Conservation (phyloP, 805 yeast species). For the Brettanomyces sp. region DNA sequence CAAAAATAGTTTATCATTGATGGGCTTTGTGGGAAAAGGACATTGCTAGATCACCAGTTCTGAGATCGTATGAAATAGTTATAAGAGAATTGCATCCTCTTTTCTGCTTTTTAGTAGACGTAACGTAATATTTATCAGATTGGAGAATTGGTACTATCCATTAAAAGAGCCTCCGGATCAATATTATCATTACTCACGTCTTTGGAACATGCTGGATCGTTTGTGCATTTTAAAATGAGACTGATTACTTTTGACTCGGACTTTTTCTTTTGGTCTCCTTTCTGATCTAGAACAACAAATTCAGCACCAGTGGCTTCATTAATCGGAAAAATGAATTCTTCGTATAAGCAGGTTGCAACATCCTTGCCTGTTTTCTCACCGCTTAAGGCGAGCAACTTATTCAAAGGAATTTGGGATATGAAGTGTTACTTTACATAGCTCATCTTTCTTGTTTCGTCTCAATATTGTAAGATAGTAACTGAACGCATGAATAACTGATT, state of each 20-base stretch:
- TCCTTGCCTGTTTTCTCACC: slow-evolving; percentile 9
- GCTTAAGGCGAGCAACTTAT: slow-evolving; percentile 12
- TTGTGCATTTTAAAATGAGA: slow-evolving; percentile 11
- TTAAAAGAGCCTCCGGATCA: slow-evolving; percentile 14
- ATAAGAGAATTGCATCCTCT: slow-evolving; percentile 20
- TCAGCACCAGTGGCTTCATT: slow-evolving; percentile 22
- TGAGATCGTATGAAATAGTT: slow-evolving; percentile 18
- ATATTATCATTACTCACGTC: slow-evolving; percentile 6
- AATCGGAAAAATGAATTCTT: slow-evolving; percentile 20
- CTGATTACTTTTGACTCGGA: slow-evolving; percentile 3
- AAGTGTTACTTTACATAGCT: slow-evolving; percentile 18
- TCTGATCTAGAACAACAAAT: slow-evolving; percentile 11
- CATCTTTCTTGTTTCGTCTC: slow-evolving; percentile 15
- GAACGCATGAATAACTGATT: slow-evolving; percentile 16
- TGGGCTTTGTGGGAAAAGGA: slow-evolving; percentile 24
- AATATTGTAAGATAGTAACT: slow-evolving; percentile 18
- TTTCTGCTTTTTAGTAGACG: background rate
- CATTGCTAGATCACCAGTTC: slow-evolving; percentile 19
- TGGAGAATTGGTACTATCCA: slow-evolving; percentile 1
- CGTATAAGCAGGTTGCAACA: slow-evolving; percentile 17
- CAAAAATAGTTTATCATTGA: background rate
- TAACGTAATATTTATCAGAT: slow-evolving; percentile 2
- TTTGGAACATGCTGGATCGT: slow-evolving; percentile 1
- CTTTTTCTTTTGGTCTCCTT: too few relatives aligned
- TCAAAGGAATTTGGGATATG: slow-evolving; percentile 12